These are phyloP conservation scores for Sclerotinia sclerotiorum DNA, from an alignment of 2,329 filamentous ascomycete genomes.

Conservation along the genomic window DNA sequence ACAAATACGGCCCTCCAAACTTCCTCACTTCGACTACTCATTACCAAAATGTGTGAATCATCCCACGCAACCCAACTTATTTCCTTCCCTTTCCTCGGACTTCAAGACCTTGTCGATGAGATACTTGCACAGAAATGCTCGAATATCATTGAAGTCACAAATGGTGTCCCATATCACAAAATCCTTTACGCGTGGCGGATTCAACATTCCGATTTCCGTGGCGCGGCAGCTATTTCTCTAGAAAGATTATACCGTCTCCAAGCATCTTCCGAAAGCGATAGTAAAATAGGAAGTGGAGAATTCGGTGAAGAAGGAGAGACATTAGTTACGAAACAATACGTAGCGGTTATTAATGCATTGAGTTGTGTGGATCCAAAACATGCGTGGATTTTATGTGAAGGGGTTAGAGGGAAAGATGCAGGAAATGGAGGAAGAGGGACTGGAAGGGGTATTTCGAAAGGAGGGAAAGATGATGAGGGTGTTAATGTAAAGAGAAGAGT, in stretches of 20 bases:
- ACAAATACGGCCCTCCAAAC: constrained; percentile 69
- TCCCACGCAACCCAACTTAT: constrained; percentile 67
- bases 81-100: constrained; percentile 72
- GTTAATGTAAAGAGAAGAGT: constrained; percentile 60
- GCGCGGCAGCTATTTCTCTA: constrained; percentile 63
- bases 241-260: constrained; percentile 64
- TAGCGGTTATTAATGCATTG: constrained; percentile 90
- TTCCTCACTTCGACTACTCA: constrained; percentile 68
- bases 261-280: constrained; percentile 58
- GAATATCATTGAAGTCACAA: constrained; percentile 63
- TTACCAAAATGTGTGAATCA: constrained; percentile 68
- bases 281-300: constrained; percentile 50
- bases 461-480: background rate
- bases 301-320: constrained; percentile 60
- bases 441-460: background rate
- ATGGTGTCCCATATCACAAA: constrained; percentile 74
- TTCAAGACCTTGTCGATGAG: constrained; percentile 76
- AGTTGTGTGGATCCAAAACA: constrained; percentile 81
- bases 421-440: constrained; percentile 27
- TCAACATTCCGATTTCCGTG: constrained; percentile 82
- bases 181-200: constrained; percentile 91
- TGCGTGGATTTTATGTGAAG: constrained; percentile 71
- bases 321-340: constrained; percentile 70
- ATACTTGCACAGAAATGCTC: constrained; percentile 72
- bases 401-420: constrained; percentile 40